These are phyloP conservation scores for Gracilaria domingensis DNA, from an alignment of 23 red algal genomes.

Conservation along the genomic window DNA sequence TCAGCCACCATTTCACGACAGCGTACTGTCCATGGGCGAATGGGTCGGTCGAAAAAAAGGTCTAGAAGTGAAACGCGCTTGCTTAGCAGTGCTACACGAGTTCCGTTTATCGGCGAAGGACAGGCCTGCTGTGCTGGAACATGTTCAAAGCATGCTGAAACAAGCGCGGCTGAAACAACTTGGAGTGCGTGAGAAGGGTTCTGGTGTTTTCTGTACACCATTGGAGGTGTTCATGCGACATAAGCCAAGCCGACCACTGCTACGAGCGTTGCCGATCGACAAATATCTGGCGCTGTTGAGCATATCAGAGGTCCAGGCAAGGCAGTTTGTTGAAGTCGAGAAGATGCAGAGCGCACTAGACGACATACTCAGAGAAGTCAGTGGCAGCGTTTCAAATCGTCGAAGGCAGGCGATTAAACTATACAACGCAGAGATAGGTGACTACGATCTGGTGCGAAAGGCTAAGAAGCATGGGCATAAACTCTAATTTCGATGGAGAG, in stretches of 20 bases:
- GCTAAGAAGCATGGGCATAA: not conserved
- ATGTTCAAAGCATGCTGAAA: conserved; percentile 19
- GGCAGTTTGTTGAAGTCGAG: conserved; percentile 39
- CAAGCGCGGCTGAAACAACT: conserved; percentile 37
- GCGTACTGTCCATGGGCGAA: conserved; percentile 71
- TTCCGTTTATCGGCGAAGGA: conserved; percentile 2
- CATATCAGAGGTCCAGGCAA: not conserved
- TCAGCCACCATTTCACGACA: conserved; percentile 36
- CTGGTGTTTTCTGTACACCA: conserved; percentile 21
- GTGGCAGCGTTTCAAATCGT: not conserved
- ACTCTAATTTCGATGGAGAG: too few species aligned
- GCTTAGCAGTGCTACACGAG: conserved; percentile 19
- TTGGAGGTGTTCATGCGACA: conserved; percentile 40
- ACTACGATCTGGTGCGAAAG: conserved; percentile 43
- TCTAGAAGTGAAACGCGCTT: conserved; percentile 17
- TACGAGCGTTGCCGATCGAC: conserved; percentile 5
- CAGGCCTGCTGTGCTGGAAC: not conserved
- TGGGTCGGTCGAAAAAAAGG: conserved; percentile 26
- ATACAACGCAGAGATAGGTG: conserved; percentile 27
- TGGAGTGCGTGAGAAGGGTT: not conserved
- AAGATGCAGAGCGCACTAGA: conserved; percentile 9
- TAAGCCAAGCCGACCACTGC: conserved; percentile 34
- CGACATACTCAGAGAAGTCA: not conserved
- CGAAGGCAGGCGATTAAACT: conserved; percentile 1
- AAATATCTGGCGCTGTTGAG: not conserved